Base-by-base conservation (phyloP, 2,329 filamentous ascomycete genomes). In the Byssoonygena ceratinophila region DNA sequence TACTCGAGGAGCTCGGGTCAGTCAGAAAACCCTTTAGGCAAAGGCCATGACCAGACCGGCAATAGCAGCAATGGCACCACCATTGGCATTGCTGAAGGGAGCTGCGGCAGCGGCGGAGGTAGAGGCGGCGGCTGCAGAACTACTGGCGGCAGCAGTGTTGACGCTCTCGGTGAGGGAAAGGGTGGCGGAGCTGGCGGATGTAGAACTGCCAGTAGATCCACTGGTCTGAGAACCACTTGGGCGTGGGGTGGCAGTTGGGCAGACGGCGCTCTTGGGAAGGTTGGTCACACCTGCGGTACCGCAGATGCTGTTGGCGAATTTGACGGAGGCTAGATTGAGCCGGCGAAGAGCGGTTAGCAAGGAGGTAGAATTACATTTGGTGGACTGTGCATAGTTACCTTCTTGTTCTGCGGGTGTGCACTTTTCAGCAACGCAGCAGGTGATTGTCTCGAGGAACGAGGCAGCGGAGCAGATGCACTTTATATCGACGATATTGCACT, bases 401-500 rank as follows among this genome's bases (percentile, higher is more conserved):
- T 70, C 50, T 54, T 77, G 71, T n/a, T 75, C 72, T 0, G 59
- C 59, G 0, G 59, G 22, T 29, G 59, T 58, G 62, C 77, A 80
- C n/a, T 63, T 61, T 1, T 59, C 58, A 16, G 66, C 61, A 18
- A 80, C 64, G 58, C 77, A 80, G 64, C 75, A 77, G 40, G 72
- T 63, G 54, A 79, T 75, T 50, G 61, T 60, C 44, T 55, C 60
- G 51, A 80, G 61, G 68, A 79, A 80, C 16, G 63, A 59, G 9
- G 61, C 56, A 55, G 66, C 65, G 5, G 59, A 60, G 60, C 77
- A 80, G 57, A 79, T 76, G 59, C 77, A 80, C 32, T 62, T 59
- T 54, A 73, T 64, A 52, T 78, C 69, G 18, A 29, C 27, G 27
- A 73, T 51, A 29, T 62, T 61, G 57, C 72, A 72, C 6, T 63